Conservation (phyloP, 2,329 filamentous ascomycete genomes). For the Cladobotryum mycophilum region DNA sequence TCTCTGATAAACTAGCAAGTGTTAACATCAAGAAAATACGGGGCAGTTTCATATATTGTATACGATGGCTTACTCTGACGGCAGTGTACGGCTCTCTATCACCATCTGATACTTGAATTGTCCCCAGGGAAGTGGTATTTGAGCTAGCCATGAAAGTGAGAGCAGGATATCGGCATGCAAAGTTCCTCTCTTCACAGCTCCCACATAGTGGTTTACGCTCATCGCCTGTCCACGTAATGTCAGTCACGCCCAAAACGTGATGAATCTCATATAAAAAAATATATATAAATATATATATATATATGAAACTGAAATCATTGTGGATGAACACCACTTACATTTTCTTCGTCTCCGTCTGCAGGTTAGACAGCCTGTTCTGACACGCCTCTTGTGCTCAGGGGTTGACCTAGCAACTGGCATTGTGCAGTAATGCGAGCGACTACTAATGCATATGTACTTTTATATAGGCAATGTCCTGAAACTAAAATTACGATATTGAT, state of each 20-base stretch:
- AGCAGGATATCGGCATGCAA: conserved; percentile 12
- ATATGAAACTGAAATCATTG: neutral
- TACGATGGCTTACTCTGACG: conserved; percentile 9
- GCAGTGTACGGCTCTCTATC: neutral
- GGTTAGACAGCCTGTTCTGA: conserved; percentile 16
- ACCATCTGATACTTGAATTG: neutral
- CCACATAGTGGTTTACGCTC: conserved; percentile 16
- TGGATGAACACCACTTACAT: conserved; percentile 6
- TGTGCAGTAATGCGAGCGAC: neutral
- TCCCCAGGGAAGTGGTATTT: neutral
- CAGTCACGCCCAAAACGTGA: neutral
- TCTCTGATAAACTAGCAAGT: conserved; percentile 1
- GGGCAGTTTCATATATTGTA: neutral
- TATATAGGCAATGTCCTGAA: too few species aligned
- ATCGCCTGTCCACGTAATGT: conserved; percentile 11
- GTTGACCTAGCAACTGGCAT: conserved; percentile 15
- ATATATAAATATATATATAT: too few species aligned
- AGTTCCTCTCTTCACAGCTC: conserved; percentile 13
- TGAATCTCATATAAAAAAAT: too few species aligned
- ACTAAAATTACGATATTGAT: too few species aligned
- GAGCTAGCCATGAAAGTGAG: conserved; percentile 10
- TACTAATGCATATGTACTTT: too few species aligned
- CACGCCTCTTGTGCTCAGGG: conserved; percentile 16
- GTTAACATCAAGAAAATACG: neutral
- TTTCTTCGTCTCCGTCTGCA: conserved; percentile 17